Conservation (phyloP, 2,329 filamentous ascomycete species). For the Colletotrichum sp. region DNA sequence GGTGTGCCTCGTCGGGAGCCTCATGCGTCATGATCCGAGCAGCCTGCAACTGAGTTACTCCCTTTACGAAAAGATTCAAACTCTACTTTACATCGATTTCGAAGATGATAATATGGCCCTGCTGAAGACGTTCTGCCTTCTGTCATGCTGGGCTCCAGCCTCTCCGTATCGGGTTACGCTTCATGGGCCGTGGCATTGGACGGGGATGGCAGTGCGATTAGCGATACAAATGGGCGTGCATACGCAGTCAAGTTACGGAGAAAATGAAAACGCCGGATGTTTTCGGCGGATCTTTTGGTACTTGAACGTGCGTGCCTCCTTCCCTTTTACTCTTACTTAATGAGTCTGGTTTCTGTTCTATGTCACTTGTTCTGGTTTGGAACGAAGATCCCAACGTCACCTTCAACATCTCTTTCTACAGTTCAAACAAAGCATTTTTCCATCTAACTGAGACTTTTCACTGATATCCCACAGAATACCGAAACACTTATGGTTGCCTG, state of each 20-base stretch:
- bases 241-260: background rate
- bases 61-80: background rate
- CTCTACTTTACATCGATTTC: background rate
- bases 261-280: background rate
- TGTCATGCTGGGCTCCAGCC: background rate
- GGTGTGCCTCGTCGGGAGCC: background rate
- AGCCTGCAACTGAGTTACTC: background rate
- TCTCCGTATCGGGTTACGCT: background rate
- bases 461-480: background rate
- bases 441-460: background rate
- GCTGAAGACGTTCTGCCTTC: background rate
- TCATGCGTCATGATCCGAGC: background rate
- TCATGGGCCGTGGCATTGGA: background rate
- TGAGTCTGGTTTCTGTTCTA: background rate
- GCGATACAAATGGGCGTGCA: background rate
- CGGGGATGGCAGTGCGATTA: background rate
- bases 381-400: background rate
- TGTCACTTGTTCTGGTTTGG: accelerated
- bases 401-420: background rate
- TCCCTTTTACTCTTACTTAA: background rate
- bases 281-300: background rate
- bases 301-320: background rate
- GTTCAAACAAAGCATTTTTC: background rate
- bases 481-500: background rate
- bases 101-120: background rate